A percentile compares a stretch with the other conserved stretches of the same genome.
Evolutionary conservation across 2,329 filamentous ascomycete genomes (phyloP).

Genomic region (Diaporthe australafricana): DNA sequence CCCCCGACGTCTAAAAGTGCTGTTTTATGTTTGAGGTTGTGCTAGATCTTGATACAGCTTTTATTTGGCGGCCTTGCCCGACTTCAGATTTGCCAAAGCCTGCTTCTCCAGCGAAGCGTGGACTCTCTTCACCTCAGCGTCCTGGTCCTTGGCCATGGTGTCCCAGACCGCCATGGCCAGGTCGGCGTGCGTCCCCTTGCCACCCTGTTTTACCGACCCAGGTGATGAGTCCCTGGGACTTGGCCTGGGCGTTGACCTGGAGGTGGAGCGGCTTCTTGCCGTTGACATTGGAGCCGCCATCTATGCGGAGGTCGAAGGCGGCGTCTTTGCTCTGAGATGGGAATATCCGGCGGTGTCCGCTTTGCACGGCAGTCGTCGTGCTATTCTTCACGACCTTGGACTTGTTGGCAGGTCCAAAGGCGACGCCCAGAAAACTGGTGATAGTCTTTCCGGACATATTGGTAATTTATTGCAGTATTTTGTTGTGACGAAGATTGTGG

Average conservation of each 20-base stretch:
- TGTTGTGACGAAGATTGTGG: slow-evolving; percentile 4
- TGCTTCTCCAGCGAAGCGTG: not conserved
- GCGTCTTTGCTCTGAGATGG: slow-evolving; percentile 1
- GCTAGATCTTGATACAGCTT: not conserved
- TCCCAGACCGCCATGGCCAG: not conserved
- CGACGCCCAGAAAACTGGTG: not conserved
- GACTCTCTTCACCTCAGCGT: not conserved
- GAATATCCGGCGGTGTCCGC: not conserved
- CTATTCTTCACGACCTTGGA: not conserved
- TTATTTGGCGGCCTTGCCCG: not conserved
- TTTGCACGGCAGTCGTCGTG: not conserved
- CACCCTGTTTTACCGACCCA: not conserved
- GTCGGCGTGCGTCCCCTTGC: slow-evolving; percentile 2
- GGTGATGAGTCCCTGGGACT: not conserved
- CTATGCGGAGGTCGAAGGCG: not conserved
- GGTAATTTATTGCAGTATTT: not conserved
- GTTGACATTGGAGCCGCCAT: not conserved
- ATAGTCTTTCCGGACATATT: not conserved
- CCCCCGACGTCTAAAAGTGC: too few species aligned
- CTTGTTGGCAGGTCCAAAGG: slow-evolving; percentile 1
- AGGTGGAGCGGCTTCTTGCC: not conserved
- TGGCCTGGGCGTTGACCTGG: not conserved
- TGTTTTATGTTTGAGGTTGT: not conserved
- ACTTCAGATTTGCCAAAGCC: not conserved
- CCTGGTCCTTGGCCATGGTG: not conserved